These are phyloP conservation scores for Lichtheimia ornata DNA, from an alignment of 371 early-diverging fungal species.

Conservation along the genomic window DNA sequence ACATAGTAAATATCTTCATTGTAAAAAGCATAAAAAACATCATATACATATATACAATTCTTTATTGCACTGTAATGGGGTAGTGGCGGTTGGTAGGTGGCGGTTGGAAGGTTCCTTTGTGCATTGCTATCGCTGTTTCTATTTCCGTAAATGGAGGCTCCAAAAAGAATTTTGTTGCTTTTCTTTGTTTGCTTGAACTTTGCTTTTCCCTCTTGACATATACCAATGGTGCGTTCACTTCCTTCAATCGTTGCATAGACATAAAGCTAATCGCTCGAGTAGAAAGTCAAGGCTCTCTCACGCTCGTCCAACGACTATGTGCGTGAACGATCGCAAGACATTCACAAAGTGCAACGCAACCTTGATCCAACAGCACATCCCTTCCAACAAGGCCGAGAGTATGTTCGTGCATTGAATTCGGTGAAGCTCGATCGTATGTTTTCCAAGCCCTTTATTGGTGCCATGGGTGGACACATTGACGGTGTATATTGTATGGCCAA, in stretches of 20 bases:
- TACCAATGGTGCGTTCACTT: too few relatives aligned
- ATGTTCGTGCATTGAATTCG: conserved; percentile 95
- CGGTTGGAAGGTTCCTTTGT: too few relatives aligned
- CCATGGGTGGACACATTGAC: conserved; percentile 91
- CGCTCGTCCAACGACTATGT: conserved; percentile 79
- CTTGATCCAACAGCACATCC: conserved; percentile 93
- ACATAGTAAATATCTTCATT: neutral
- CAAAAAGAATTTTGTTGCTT: too few relatives aligned
- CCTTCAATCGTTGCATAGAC: too few relatives aligned
- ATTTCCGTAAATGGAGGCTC: too few relatives aligned
- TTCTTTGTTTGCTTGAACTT: too few relatives aligned
- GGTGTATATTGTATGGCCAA: conserved; percentile 97
- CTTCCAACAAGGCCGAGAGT: conserved; percentile 96
- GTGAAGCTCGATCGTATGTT: conserved; percentile 97
- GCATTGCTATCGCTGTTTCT: too few relatives aligned
- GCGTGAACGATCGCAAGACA: conserved; percentile 86
- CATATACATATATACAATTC: too few relatives aligned
- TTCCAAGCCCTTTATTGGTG: conserved; percentile 97
- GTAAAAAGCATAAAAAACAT: too few relatives aligned
- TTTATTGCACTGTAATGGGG: too few relatives aligned
- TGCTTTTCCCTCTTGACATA: too few relatives aligned
- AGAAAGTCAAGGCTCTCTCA: conserved; percentile 91
- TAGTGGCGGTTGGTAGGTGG: too few relatives aligned
- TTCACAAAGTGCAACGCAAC: conserved; percentile 89
- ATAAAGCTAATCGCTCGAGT: neutral